Evolutionary conservation across 345 rosid species (phyloP), one percentile per base, ranked within the genome.

Genomic region (Anacardium occidentale): DNA sequence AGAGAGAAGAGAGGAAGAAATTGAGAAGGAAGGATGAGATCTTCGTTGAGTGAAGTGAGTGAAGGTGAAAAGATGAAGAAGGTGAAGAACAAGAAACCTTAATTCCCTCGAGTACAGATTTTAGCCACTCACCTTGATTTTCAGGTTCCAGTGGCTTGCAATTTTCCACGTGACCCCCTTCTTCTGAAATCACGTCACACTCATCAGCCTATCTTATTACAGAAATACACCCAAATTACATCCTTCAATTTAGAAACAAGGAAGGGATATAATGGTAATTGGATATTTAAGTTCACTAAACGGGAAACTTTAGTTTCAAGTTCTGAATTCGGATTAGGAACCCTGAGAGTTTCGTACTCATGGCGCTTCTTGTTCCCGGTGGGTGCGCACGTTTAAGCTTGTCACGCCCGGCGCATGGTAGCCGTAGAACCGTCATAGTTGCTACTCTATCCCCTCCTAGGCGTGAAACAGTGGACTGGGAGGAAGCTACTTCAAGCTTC

Each of bases 401-500:
- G 26, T 64, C 87, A 0, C 70, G 78, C 7, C 34, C 79, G 32
- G 62, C 47, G 29, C 71, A 68, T 13, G 51, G 54, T 62, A 78
- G 76, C 15, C 45, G 67, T 66, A 83, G 79, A 73, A 60, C 64
- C 8, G 77, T 83, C 25, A 51, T 80, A 15, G 70, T 64, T 21
- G 89, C 94, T 73, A 70, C 83, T 15, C 37, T 79, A 3, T 72
- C 86, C 22, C 75, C 83, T 66, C 72, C 90, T 21, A 74, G 40
- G 56, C 63, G 56, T 52, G 80, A 68, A 63, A 40, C 69, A 2
- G 83, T 82, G 37, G 81, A 86, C 66, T 84, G 89, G 89, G 82
- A 76, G 3, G 84, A 83, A 68, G 90, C 86, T 64, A 88, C 90
- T 66, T 82, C 87, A 44, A 79, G 85, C 83, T 91, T 83, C 76